Base-by-base conservation (phyloP, 2,329 filamentous ascomycete species). In the Metarhizium sp. region DNA sequence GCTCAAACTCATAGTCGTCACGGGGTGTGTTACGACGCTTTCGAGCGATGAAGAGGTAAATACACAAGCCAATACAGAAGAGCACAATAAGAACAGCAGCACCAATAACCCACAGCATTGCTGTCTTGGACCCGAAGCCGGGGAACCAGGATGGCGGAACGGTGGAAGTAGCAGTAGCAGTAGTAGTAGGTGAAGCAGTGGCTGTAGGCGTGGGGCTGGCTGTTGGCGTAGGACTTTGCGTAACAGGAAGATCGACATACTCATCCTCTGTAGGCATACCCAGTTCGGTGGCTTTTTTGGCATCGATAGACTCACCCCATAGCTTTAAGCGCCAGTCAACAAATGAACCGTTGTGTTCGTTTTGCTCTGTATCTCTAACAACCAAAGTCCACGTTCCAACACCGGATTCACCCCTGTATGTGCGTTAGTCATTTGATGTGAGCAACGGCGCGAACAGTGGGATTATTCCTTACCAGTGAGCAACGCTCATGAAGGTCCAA, bases 401-500 rank as follows among this genome's bases (percentile, higher is more conserved):
- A 57, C 91, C 92, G 47, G 80, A 79, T 71, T 99, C 94, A 51
- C 94, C 94, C 90, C 88, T 91, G 54, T 1, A 11, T 38, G 54
- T 53, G 20, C 4, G 62, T 76, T 67, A 76, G 69, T 53, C 42
- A 45, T 20, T 45, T 16, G 20, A 7, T 16, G n/a, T 25, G 2
- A 6, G 20, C 25, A 29, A 20, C 30, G 10, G 18, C 45, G 30
- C 2, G 4, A 14, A 3, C 2, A 4, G 13, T 16, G 18, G 43
- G 18, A 8, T 13, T 25, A 18, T 34, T 20, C 71, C 85, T 71
- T 78, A 91, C 88, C 92, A 99, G 69, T 99, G 94, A 60, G 86
- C 92, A 42, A 99, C 94, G 59, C 87, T 95, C 94, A 99, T 99
- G 65, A 99, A 99, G 0, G 92, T 97, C 94, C 94, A 99, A 72